Conservation (phyloP, 495 filamentous ascomycete genomes). For the Hypoxylon rickii region DNA sequence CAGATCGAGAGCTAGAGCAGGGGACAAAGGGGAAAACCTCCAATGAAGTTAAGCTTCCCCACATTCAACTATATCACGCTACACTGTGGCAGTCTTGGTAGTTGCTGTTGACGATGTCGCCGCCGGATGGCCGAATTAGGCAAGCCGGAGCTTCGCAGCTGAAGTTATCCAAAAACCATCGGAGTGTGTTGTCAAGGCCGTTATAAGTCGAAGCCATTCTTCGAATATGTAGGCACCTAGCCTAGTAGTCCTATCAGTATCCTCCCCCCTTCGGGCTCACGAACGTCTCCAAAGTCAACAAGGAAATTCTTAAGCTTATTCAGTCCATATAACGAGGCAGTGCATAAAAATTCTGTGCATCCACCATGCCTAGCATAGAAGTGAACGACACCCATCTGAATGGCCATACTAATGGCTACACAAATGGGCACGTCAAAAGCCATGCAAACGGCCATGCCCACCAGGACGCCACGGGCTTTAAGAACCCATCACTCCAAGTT, state of each 20-base stretch:
- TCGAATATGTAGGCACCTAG: too few species aligned
- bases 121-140: slow-evolving; percentile 30
- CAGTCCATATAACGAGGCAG: slow-evolving; percentile 4
- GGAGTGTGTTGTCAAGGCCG: not conserved
- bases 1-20: slow-evolving; percentile 22
- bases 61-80: slow-evolving; percentile 25
- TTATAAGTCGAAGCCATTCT: slow-evolving; percentile 25
- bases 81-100: slow-evolving; percentile 20
- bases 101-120: slow-evolving; percentile 26
- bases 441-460: slow-evolving; percentile 23
- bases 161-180: slow-evolving; percentile 10
- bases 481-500: slow-evolving; percentile 60
- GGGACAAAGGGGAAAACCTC: slow-evolving; percentile 8
- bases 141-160: slow-evolving; percentile 10
- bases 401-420: slow-evolving; percentile 9
- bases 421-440: slow-evolving; percentile 23
- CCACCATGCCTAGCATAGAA: not conserved
- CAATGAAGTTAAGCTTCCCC: slow-evolving; percentile 23
- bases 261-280: too few species aligned
- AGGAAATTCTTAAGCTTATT: not conserved
- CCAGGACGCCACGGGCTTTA: slow-evolving; percentile 19
- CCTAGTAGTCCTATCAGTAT: too few species aligned
- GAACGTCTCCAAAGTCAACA: slow-evolving; percentile 3
- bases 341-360: slow-evolving; percentile 2
- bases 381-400: slow-evolving; percentile 16